Conservation (phyloP, 176 grass and related monocot species). For the Chrysopogon serrulatus region DNA sequence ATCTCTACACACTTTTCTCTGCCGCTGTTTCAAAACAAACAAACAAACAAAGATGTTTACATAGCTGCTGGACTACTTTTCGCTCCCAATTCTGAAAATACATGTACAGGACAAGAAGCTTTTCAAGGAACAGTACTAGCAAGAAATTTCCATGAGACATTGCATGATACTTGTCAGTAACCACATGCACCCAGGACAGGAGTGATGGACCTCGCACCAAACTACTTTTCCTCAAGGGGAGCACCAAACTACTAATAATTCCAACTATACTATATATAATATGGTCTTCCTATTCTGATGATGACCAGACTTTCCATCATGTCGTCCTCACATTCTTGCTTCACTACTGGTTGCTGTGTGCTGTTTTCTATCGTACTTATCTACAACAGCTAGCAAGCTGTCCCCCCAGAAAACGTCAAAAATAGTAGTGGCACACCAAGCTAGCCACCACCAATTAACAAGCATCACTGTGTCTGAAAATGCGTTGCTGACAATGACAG, state of each 20-base stretch:
- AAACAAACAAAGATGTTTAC: too few species aligned
- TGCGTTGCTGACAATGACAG: constrained; percentile 26
- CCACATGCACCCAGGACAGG: background rate
- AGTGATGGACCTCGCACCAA: background rate
- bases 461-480: too few species aligned
- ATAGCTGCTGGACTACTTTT: background rate
- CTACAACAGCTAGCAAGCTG: background rate
- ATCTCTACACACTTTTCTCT: background rate
- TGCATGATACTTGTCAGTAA: background rate
- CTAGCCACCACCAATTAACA: background rate
- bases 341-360: background rate
- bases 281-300: background rate
- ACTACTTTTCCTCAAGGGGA: background rate
- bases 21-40: too few species aligned
- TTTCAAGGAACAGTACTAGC: background rate
- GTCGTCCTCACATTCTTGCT: background rate
- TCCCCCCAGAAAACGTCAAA: background rate
- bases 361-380: background rate
- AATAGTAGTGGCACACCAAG: background rate
- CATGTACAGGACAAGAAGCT: background rate
- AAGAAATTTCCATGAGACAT: background rate
- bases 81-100: background rate
- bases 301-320: background rate
- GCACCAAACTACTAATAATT: background rate
- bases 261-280: background rate